Base-by-base conservation (phyloP, 2,329 filamentous ascomycete species). In the Stachybotrys elegans region DNA sequence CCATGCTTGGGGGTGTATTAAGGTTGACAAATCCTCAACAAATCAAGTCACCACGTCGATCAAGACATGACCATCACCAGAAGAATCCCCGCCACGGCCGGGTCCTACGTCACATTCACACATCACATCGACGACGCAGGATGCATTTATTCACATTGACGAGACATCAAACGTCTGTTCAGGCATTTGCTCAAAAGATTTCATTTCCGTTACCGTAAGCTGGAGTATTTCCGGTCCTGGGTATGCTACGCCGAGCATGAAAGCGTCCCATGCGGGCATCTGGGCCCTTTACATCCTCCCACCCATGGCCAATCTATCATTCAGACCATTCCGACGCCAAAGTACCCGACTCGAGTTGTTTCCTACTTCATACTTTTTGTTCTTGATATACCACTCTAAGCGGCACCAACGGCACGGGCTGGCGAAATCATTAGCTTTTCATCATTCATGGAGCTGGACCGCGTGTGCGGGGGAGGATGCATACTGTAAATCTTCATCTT, bases 401-500 rank as follows among this genome's bases (percentile, higher is more conserved):
- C 65, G 57, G 67, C 74, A 61, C 72, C 73, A 57, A 83, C 74
- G 62, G 78, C 79, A 64, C 80, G 79, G 67, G 80, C 79, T 83
- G 56, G 5, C n/a, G n/a, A n/a, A n/a, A n/a, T n/a, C n/a, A n/a
- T n/a, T n/a, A n/a, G n/a, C n/a, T n/a, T n/a, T n/a, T n/a, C n/a
- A n/a, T n/a, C n/a, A n/a, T n/a, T n/a, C n/a, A n/a, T n/a, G n/a
- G n/a, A n/a, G n/a, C n/a, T n/a, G n/a, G n/a, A n/a, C n/a, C n/a
- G n/a, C n/a, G n/a, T 34, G 42, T 12, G 22, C 13, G 31, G 8
- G 44, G 41, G 42, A 40, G 42, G 44, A 53, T 40, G 44, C 78
- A 51, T 79, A 81, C 78, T 98, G 88, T 96, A 98, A 79, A 98
- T 95, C 81, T 86, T 88, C 83, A 95, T 85, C 81, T 91, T 93